phyloP scores from a whole-genome alignment of 345 rosid species.

The Geranium brycei region DNA sequence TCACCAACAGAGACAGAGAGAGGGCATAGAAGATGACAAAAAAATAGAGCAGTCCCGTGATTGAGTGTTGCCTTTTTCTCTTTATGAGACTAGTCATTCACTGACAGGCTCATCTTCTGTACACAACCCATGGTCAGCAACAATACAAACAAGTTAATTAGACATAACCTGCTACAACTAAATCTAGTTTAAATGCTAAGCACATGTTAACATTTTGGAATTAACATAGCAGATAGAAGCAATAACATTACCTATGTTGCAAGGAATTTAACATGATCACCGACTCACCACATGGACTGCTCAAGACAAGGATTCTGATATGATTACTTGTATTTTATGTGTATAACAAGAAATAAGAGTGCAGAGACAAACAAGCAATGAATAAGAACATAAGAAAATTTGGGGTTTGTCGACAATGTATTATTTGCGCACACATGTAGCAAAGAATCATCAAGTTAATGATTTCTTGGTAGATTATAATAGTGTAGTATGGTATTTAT shows the following conservation, averaged over 20 bases:
- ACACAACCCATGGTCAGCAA: too few relatives aligned
- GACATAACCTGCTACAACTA: too few relatives aligned
- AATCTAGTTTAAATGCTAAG: neutral
- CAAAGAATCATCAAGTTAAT: too few relatives aligned
- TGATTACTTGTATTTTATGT: too few relatives aligned
- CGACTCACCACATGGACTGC: neutral
- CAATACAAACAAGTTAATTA: too few relatives aligned
- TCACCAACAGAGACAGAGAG: neutral
- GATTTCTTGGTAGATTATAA: too few relatives aligned
- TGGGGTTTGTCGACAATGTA: too few relatives aligned
- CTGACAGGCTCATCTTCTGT: constrained; percentile 11
- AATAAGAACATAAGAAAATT: too few relatives aligned
- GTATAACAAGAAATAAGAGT: too few relatives aligned
- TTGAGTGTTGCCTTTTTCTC: constrained; percentile 8
- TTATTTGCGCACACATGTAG: too few relatives aligned
- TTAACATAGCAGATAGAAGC: neutral
- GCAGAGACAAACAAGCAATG: too few relatives aligned
- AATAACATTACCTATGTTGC: neutral
- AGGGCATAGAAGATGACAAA: constrained; percentile 21
- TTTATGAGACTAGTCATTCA: constrained; percentile 5
- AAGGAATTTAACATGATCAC: neutral
- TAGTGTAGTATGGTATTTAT: too few relatives aligned
- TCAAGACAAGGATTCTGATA: neutral
- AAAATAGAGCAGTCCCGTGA: constrained; percentile 34
- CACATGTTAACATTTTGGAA: neutral